Conservation (phyloP, 2,329 filamentous ascomycete genomes). For the Sarocladium brachiariae region DNA sequence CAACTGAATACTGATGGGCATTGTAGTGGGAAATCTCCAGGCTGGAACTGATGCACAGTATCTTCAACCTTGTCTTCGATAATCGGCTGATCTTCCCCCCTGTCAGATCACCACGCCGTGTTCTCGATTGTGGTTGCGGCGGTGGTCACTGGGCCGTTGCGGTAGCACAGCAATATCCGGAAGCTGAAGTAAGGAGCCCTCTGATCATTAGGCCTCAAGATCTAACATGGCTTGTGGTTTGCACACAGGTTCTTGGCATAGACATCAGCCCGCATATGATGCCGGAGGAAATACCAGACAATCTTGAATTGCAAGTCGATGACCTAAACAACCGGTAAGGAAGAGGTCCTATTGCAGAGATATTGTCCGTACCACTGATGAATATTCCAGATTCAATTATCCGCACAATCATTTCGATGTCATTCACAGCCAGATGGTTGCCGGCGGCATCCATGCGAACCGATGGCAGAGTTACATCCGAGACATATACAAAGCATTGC, state of each 20-base stretch:
- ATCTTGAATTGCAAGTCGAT: slow-evolving; percentile 65
- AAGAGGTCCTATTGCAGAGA: background rate
- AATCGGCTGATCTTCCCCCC: slow-evolving; percentile 64
- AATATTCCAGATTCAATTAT: slow-evolving; percentile 53
- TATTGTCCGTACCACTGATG: background rate
- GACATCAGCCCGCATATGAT: slow-evolving; percentile 66
- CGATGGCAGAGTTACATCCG: slow-evolving; percentile 71
- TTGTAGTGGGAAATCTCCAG: slow-evolving; percentile 60
- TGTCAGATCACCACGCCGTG: slow-evolving; percentile 45
- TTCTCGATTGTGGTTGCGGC: slow-evolving; percentile 69
- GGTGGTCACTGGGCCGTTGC: slow-evolving; percentile 65
- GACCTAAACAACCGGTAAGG: slow-evolving; percentile 59
- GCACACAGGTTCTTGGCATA: slow-evolving; percentile 58
- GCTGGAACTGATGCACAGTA: slow-evolving; percentile 54
- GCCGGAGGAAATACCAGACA: slow-evolving; percentile 56
- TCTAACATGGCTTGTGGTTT: background rate
- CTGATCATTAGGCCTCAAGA: too few relatives aligned
- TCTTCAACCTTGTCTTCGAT: slow-evolving; percentile 60
- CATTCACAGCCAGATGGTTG: slow-evolving; percentile 69
- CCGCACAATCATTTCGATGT: slow-evolving; percentile 68
- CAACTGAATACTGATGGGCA: slow-evolving; percentile 10
- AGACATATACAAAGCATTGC: slow-evolving; percentile 67
- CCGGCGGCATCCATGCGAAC: slow-evolving; percentile 61
- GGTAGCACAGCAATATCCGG: slow-evolving; percentile 56
- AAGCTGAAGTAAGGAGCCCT: slow-evolving; percentile 55